Evolutionary conservation across 1,284 basidiomycete genomes (phyloP).

Genomic region (Ganoderma boninense): DNA sequence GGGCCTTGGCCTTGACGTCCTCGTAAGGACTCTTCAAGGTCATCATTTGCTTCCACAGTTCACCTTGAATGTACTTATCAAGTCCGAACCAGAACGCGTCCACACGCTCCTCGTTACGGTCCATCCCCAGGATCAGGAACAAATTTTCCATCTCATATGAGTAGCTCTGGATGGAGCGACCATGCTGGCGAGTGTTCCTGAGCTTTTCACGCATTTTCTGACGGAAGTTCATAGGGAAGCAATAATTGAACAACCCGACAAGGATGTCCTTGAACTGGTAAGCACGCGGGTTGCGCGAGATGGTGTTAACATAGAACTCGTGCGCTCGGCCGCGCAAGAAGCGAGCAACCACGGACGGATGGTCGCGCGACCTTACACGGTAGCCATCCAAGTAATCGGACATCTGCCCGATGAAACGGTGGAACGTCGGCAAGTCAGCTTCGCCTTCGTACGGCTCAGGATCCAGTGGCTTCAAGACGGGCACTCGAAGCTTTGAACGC

Average conservation of each 20-base stretch:
- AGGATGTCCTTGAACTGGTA: conserved; percentile 44
- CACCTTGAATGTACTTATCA: conserved; percentile 35
- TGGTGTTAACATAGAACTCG: conserved; percentile 49
- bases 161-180: conserved; percentile 35
- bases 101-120: conserved; percentile 41
- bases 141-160: conserved; percentile 43
- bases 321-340: conserved; percentile 46
- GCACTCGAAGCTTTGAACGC: not conserved
- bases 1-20: conserved; percentile 15
- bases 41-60: conserved; percentile 40
- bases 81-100: conserved; percentile 47
- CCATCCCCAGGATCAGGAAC: conserved; percentile 42
- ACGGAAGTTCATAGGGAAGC: conserved; percentile 51
- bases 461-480: conserved; percentile 25
- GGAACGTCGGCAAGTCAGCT: conserved; percentile 28
- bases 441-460: conserved; percentile 27
- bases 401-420: conserved; percentile 29
- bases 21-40: conserved; percentile 34
- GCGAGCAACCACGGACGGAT: conserved; percentile 4
- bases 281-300: conserved; percentile 35
- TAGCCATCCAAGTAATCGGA: conserved; percentile 19
- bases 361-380: conserved; percentile 2
- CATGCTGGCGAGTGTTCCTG: conserved; percentile 26
- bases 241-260: conserved; percentile 50
- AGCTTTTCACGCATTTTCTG: conserved; percentile 32